A percentile compares a stretch with the other conserved stretches of the same genome.
phyloP scores from a whole-genome alignment of 805 yeast species.

The Teunomyces barrocoloradensis region DNA sequence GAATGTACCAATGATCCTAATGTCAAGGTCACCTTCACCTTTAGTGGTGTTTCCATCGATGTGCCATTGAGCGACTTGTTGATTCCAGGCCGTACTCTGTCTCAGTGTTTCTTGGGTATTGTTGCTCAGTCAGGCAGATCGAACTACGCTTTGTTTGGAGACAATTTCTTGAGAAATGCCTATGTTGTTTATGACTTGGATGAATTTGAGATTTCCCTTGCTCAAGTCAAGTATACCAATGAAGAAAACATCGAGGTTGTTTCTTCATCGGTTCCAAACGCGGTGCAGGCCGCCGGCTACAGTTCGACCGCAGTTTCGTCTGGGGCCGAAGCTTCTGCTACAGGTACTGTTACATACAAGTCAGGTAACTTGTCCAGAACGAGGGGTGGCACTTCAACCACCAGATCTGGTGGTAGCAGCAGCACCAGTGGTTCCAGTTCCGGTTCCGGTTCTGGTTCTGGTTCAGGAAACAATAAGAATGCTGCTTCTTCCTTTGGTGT shows the following conservation, averaged over 20 bases:
- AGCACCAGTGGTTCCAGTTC: background rate
- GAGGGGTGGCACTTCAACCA: background rate
- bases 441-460: background rate
- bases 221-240: conserved; percentile 25
- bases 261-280: conserved; percentile 48
- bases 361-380: background rate
- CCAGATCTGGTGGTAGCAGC: background rate
- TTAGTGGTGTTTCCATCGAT: conserved; percentile 56
- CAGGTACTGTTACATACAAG: background rate
- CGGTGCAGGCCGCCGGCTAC: conserved; percentile 45
- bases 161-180: conserved; percentile 59
- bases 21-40: conserved; percentile 43
- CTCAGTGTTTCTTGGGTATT: conserved; percentile 18
- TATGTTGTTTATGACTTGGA: conserved; percentile 67
- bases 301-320: conserved; percentile 32
- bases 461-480: background rate
- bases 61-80: conserved; percentile 44
- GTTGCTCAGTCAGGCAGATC: conserved; percentile 8
- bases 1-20: conserved; percentile 34
- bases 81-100: conserved; percentile 9
- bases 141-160: conserved; percentile 52
- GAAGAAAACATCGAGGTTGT: conserved; percentile 47
- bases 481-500: background rate
- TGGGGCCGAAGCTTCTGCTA: background rate
- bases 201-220: conserved; percentile 50